phyloP scores from a whole-genome alignment of 23 red algal genomes.

The Pyropia haitanensis region DNA sequence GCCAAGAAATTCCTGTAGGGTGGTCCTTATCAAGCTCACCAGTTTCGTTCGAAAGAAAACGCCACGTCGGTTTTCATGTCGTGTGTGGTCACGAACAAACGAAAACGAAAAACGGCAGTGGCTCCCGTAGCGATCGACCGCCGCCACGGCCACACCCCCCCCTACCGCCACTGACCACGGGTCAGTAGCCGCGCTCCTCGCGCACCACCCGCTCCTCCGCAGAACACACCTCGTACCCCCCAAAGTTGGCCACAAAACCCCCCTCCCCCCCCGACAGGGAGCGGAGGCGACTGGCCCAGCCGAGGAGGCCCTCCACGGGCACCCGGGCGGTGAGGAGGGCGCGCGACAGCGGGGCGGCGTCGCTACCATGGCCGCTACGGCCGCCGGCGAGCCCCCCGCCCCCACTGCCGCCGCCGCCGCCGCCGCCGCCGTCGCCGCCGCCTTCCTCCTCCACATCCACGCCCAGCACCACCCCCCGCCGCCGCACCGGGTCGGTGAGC shows the following conservation, averaged over 20 bases:
- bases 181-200: too few species aligned
- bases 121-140: too few species aligned
- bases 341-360: not conserved
- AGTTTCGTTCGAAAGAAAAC: too few species aligned
- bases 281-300: constrained; percentile 66
- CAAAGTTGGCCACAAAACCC: constrained; percentile 24
- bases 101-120: too few species aligned
- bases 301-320: constrained; percentile 65
- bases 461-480: constrained; percentile 53
- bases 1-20: too few species aligned
- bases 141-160: too few species aligned
- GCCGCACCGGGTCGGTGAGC: constrained; percentile 32
- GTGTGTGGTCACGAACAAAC: too few species aligned
- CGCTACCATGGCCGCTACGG: not conserved
- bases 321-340: constrained; percentile 47
- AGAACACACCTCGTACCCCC: constrained; percentile 5
- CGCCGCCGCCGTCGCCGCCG: not conserved
- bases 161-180: too few species aligned
- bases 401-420: not conserved
- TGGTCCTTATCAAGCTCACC: too few species aligned
- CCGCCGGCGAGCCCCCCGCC: not conserved
- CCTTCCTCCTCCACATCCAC: constrained; percentile 15
- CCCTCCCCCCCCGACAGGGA: constrained; percentile 45
- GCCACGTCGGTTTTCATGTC: too few species aligned
- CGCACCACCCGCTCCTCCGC: too few species aligned